phyloP scores from a whole-genome alignment of 768 basidiomycete species.

The Mycena metata region DNA sequence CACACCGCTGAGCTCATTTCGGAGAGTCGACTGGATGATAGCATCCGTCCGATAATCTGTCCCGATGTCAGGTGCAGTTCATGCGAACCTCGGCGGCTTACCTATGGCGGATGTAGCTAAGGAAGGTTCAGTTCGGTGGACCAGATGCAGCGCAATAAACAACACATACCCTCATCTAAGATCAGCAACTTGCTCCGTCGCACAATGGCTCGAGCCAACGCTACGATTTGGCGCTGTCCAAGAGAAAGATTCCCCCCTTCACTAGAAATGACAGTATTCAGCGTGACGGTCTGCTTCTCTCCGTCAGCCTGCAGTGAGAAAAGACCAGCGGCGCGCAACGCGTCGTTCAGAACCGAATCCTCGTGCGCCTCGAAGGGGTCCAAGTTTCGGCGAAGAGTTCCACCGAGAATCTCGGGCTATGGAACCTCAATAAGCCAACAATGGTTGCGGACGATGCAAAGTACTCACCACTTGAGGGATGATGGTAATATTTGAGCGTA shows the following conservation, averaged over 20 bases:
- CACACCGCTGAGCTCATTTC: slow-evolving; percentile 56
- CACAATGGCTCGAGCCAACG: slow-evolving; percentile 70
- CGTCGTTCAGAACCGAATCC: slow-evolving; percentile 64
- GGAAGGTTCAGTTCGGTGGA: background rate
- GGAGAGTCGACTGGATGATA: slow-evolving; percentile 68
- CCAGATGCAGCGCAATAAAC: background rate
- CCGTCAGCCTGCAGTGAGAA: slow-evolving; percentile 52
- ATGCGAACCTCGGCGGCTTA: background rate
- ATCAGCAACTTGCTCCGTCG: slow-evolving; percentile 70
- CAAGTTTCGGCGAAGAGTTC: slow-evolving; percentile 69
- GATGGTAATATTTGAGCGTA: slow-evolving; percentile 68
- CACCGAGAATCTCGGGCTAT: slow-evolving; percentile 66
- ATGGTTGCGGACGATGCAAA: background rate
- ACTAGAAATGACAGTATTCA: slow-evolving; percentile 60
- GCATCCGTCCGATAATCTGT: slow-evolving; percentile 70
- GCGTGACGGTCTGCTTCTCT: slow-evolving; percentile 54
- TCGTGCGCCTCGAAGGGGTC: slow-evolving; percentile 71
- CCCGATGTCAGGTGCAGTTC: slow-evolving; percentile 13
- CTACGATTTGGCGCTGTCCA: slow-evolving; percentile 73
- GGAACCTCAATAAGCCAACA: slow-evolving; percentile 27
- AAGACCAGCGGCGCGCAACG: slow-evolving; percentile 62
- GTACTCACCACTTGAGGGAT: slow-evolving; percentile 67
- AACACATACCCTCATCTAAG: slow-evolving; percentile 63
- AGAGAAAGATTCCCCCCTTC: slow-evolving; percentile 65
- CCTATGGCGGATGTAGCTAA: slow-evolving; percentile 63